Conservation (phyloP, 805 yeast genomes). For the Saccharomycopsis guyanensis region DNA sequence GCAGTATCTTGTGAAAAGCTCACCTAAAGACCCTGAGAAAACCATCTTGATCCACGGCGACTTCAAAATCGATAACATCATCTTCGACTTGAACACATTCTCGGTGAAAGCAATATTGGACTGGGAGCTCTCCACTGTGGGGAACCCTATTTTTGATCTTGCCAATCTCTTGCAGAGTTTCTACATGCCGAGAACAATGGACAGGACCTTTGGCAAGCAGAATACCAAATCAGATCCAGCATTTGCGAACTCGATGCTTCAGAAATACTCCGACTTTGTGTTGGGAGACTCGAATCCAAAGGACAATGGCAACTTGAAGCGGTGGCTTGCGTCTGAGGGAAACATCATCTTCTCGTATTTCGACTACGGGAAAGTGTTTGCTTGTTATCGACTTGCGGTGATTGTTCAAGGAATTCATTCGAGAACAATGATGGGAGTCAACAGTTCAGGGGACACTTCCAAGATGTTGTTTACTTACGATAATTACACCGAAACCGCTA, state of each 20-base stretch:
- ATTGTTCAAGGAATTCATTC: conserved; percentile 48
- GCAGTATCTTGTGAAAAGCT: conserved; percentile 33
- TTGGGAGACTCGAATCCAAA: conserved; percentile 26
- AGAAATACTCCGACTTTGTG: conserved; percentile 19
- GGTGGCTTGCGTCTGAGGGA: conserved; percentile 23
- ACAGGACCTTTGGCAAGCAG: not conserved
- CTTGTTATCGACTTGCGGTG: conserved; percentile 45
- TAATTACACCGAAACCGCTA: conserved; percentile 4
- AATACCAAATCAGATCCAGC: conserved; percentile 26
- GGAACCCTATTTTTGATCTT: conserved; percentile 57
- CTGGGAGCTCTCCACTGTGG: conserved; percentile 61
- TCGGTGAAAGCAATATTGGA: conserved; percentile 49
- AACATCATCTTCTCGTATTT: conserved; percentile 28
- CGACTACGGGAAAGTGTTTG: conserved; percentile 49
- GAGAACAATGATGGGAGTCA: conserved; percentile 10
- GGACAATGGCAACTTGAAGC: conserved; percentile 8
- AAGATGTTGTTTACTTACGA: conserved; percentile 5
- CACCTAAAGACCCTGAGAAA: conserved; percentile 42
- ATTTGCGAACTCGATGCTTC: conserved; percentile 22
- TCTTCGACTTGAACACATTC: conserved; percentile 47
- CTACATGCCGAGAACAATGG: conserved; percentile 24
- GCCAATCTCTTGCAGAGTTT: conserved; percentile 53
- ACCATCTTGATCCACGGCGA: conserved; percentile 54
- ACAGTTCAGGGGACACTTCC: conserved; percentile 10
- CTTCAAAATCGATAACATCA: conserved; percentile 55